Conservation (phyloP, 768 basidiomycete species). For the Suillus occidentalis region DNA sequence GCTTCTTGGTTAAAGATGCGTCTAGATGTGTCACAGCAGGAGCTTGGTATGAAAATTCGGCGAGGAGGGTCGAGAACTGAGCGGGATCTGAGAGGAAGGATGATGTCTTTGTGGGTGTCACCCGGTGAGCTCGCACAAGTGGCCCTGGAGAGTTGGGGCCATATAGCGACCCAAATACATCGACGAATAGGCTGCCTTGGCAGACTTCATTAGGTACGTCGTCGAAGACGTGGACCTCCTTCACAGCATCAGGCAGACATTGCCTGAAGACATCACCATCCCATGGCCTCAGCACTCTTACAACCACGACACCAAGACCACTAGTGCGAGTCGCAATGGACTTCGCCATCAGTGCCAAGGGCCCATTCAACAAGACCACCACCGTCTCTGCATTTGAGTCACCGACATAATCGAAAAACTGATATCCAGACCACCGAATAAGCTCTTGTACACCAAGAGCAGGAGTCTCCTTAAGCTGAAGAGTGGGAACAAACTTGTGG, state of each 20-base stretch:
- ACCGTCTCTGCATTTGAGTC: conserved; percentile 61
- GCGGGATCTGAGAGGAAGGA: conserved; percentile 46
- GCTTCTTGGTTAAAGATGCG: conserved; percentile 40
- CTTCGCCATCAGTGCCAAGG: conserved; percentile 65
- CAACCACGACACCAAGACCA: conserved; percentile 65
- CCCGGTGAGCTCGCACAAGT: conserved; percentile 53
- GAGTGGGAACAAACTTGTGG: conserved; percentile 44
- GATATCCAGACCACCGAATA: conserved; percentile 59
- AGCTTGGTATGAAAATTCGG: conserved; percentile 26
- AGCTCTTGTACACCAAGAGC: conserved; percentile 44
- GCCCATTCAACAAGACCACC: conserved; percentile 74
- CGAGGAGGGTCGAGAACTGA: conserved; percentile 45
- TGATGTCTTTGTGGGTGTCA: conserved; percentile 57
- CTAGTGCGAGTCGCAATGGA: conserved; percentile 42
- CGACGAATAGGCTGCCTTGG: conserved; percentile 68
- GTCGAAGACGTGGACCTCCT: conserved; percentile 70
- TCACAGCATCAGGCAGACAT: conserved; percentile 58
- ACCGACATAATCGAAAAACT: conserved; percentile 77
- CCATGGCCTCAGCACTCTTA: conserved; percentile 88
- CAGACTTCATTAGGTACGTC: conserved; percentile 66
- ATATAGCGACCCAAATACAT: conserved; percentile 65
- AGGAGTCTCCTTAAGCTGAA: conserved; percentile 32
- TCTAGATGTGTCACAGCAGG: conserved; percentile 27
- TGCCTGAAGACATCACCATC: conserved; percentile 59
- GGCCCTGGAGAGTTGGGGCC: conserved; percentile 36